Evolutionary conservation across 2,329 filamentous ascomycete species (phyloP).

Genomic region (Diaporthe vexans): DNA sequence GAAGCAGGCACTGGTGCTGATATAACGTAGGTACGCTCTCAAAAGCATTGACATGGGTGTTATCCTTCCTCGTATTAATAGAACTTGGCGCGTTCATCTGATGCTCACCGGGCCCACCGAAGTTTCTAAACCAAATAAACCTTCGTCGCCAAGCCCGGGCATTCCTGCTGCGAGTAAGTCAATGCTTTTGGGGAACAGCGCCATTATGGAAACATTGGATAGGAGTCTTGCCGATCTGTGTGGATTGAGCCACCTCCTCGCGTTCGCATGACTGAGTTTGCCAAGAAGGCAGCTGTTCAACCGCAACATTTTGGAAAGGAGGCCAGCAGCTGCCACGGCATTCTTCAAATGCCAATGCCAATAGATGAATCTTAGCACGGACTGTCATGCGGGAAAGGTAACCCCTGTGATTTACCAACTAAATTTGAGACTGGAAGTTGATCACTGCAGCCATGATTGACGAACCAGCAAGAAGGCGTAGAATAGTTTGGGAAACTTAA

Average conservation of each 20-base stretch:
- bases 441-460: background rate
- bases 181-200: background rate
- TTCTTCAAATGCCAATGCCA: background rate
- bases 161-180: background rate
- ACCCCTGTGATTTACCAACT: background rate
- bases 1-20: background rate
- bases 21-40: too few species aligned
- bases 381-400: background rate
- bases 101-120: background rate
- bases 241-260: background rate
- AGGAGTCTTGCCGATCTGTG: background rate
- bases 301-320: background rate
- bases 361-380: background rate
- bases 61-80: background rate
- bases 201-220: background rate
- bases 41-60: background rate
- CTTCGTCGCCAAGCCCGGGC: background rate
- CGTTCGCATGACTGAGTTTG: background rate
- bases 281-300: too few species aligned
- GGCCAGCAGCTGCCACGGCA: too few species aligned
- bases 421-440: background rate
- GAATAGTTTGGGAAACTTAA: background rate
- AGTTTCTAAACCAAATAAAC: background rate
- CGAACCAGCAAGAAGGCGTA: background rate
- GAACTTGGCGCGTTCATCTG: constrained; percentile 1